Base-by-base conservation (phyloP, 169 alveolate genomes). In the Cryptosporidium muris region DNA sequence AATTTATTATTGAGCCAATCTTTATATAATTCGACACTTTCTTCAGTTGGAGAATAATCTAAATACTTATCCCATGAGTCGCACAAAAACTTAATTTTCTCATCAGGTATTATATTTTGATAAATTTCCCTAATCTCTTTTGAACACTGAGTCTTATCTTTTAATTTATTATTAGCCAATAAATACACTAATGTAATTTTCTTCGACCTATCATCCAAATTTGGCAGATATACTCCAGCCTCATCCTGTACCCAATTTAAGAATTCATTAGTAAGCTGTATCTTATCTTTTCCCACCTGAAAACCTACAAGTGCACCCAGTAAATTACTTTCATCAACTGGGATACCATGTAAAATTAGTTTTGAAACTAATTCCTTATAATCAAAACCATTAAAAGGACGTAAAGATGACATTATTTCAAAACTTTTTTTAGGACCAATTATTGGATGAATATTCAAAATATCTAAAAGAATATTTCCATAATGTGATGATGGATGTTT, bases 221-320 rank as follows among this genome's bases (percentile, higher is more conserved):
- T 58, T 1, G 85, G 85, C 5, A 74, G n/a, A 52, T 74, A 74
- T 12, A 36, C 37, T 11, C 85, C 85, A n/a, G 85, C 54, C 38
- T 74, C 38, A 36, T 58, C 58, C 16, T 43, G 48, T 2, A 74
- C 49, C 85, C 85, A 74, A 54, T 74, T 62, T 38, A 74, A 9
- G 34, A 74, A 74, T 16, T 74, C 74, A 5, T 25, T 25, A 16
- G 25, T 58, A 9, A 74, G 38, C 47, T 54, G 54, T 12, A 43
- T 74, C 7, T 38, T 62, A 51, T 56, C 3, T 0, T 47, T 52
- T 25, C 47, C 60, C 34, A 74, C n/a, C 8, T 58, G 8, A n/a
- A 43, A 25, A 7, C 74, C 85, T 34, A 74, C 37, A 42, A 74
- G 60, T n/a, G 74, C 85, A 8, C 62, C 45, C 43, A 74, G 43